Evolutionary conservation across 352 stramenopile genomes (phyloP), one percentile per base, ranked within the genome.

Genomic region (Elongisporangium undulatum): DNA sequence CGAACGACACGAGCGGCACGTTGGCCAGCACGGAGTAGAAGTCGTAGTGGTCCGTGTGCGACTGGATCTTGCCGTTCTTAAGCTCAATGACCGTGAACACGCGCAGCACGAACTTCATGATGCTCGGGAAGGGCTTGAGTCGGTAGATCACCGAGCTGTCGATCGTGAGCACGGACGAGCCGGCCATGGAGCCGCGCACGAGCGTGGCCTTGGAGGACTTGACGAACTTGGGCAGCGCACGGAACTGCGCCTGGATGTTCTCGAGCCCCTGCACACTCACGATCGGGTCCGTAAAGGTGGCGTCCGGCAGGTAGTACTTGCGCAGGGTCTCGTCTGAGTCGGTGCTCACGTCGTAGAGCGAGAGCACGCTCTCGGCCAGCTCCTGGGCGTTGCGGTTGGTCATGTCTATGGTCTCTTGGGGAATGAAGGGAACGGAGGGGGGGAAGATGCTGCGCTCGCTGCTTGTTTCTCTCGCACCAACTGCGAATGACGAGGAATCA

Each of bases 201-300:
- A 94, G 75, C 66, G 79, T 89, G 15, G 82, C 81, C 63, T 92
- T 90, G 55, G 74, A 87, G 50, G 70, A 79, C 67, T 82, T 85
- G 68, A 94, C 69, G 58, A 94, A 89, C 66, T 82, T 87, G 52
- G 80, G 74, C 45, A 94, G 71, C 34, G 80, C 72, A 55, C 85
- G 85, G 67, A 94, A 94, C 70, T 94, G 85, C 62, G 85, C 85
- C 63, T 91, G 82, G 63, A 94, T 88, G 64, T 94, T 92, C 55
- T 88, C 82, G 39, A 90, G 53, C 51, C 85, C 85, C 16, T 71
- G 68, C 55, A 92, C 85, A 26, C 77, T 77, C 41, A 94, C 79
- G 58, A 94, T 56, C 29, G 85, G 85, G 66, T 94, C 85, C 21
- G 81, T 87, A 68, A 94, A 94, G 16, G 87, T 77, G 26, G 85